Percentiles rank a stretch among this genome's conserved stretches.
Conservation (phyloP, 352 stramenopile genomes). For the Globisporangium ultimum region DNA sequence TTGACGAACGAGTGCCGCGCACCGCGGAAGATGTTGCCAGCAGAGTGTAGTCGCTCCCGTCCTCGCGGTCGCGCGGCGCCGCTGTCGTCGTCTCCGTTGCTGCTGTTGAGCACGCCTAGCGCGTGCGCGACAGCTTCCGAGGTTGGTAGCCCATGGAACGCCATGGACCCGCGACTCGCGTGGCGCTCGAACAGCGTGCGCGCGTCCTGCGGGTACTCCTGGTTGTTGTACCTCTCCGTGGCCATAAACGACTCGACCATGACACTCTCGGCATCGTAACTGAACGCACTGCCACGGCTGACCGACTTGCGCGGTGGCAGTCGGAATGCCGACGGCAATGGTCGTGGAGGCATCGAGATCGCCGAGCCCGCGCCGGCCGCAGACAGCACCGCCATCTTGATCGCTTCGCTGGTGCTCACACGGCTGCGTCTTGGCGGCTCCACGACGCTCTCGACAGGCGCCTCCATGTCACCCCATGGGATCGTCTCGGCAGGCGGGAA, state of each 20-base stretch:
- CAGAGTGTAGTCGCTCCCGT: constrained; percentile 27
- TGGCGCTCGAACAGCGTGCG: constrained; percentile 73
- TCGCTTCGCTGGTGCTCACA: constrained; percentile 8
- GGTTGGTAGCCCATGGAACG: constrained; percentile 59
- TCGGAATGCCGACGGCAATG: constrained; percentile 17
- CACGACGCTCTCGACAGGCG: constrained; percentile 5
- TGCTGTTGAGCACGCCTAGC: constrained; percentile 11
- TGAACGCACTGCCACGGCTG: constrained; percentile 78
- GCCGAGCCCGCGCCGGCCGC: background rate
- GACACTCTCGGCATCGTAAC: constrained; percentile 86
- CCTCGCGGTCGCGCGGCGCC: constrained; percentile 7
- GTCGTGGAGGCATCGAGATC: constrained; percentile 21
- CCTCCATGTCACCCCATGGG: constrained; percentile 37
- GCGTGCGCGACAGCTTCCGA: constrained; percentile 13
- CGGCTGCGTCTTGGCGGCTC: constrained; percentile 4
- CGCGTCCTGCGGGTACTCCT: constrained; percentile 33
- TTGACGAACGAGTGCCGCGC: constrained; percentile 46
- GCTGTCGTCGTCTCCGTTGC: background rate
- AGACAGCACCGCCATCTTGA: constrained; percentile 18
- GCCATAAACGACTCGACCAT: constrained; percentile 89
- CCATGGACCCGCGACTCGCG: constrained; percentile 78
- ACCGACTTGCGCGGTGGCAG: constrained; percentile 25
- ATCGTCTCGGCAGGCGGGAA: constrained; percentile 80
- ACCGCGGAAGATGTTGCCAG: constrained; percentile 64
- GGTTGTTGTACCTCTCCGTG: constrained; percentile 55